These are phyloP conservation scores for Graphilbum ipis-grandicollis DNA, from an alignment of 2,329 filamentous ascomycete species.

Conservation along the genomic window DNA sequence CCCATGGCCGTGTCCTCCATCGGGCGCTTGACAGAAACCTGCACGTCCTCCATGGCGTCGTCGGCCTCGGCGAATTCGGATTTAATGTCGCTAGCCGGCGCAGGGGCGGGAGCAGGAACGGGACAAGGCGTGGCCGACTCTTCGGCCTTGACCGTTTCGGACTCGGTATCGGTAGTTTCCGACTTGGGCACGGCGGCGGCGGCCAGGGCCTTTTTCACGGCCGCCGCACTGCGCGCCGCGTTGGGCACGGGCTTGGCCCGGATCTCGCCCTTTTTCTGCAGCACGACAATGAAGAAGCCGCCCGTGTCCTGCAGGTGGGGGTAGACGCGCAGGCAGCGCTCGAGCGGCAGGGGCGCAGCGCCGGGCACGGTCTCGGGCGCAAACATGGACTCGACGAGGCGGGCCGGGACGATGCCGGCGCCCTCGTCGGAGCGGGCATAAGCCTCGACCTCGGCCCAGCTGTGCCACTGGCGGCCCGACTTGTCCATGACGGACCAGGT, in stretches of 20 bases:
- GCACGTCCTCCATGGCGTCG: too few species aligned
- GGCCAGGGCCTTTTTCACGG: conserved; percentile 4
- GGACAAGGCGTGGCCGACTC: too few species aligned
- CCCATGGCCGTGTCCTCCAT: too few species aligned
- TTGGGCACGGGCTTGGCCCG: conserved; percentile 43
- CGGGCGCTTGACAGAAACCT: too few species aligned
- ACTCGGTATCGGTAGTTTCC: too few species aligned
- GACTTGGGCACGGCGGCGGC: too few species aligned
- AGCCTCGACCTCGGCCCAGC: conserved; percentile 65
- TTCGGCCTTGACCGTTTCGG: too few species aligned
- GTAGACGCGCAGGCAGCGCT: conserved; percentile 86
- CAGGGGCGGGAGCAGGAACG: too few species aligned
- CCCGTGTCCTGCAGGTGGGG: conserved; percentile 92
- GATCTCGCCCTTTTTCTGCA: conserved; percentile 84
- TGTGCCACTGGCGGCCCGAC: conserved; percentile 58
- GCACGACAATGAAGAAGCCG: conserved; percentile 89
- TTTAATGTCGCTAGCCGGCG: too few species aligned
- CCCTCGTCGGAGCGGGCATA: conserved; percentile 43
- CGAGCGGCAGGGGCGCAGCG: conserved; percentile 54
- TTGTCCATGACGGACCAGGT: conserved; percentile 90
- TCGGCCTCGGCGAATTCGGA: too few species aligned
- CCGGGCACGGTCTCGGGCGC: conserved; percentile 38
- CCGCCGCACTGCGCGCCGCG: background rate
- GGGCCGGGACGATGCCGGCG: conserved; percentile 37
- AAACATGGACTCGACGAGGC: conserved; percentile 73